These are phyloP conservation scores for Colletotrichum kahawae DNA, from an alignment of 2,329 filamentous ascomycete genomes.

Conservation along the genomic window DNA sequence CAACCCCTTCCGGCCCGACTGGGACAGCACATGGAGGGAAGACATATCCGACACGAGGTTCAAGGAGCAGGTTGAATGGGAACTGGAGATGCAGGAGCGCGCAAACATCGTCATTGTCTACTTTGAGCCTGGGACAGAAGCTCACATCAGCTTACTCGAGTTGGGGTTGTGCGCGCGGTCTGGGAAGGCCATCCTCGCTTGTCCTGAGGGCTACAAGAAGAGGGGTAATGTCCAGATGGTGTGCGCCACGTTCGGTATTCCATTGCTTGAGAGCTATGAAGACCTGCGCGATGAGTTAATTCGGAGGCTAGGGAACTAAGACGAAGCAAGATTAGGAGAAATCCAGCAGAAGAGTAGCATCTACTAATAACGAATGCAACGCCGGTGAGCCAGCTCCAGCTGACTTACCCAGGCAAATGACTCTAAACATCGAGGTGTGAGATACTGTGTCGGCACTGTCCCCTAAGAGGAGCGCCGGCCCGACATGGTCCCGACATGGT, in stretches of 20 bases:
- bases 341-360: too few species aligned
- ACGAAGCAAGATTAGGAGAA: background rate
- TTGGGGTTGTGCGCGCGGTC: conserved; percentile 56
- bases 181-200: conserved; percentile 57
- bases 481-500: background rate
- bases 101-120: conserved; percentile 62
- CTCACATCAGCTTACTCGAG: conserved; percentile 65
- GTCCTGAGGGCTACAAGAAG: conserved; percentile 57
- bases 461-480: background rate
- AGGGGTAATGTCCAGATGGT: conserved; percentile 66
- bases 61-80: conserved; percentile 63
- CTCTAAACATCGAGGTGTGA: background rate
- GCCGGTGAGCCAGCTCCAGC: background rate
- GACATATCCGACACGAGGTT: conserved; percentile 52
- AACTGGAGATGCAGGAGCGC: conserved; percentile 59
- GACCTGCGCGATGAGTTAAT: conserved; percentile 43
- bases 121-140: conserved; percentile 56
- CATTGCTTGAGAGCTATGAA: conserved; percentile 45
- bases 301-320: conserved; percentile 30
- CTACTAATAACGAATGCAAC: too few species aligned
- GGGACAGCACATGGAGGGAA: conserved; percentile 59
- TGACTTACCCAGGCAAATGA: background rate
- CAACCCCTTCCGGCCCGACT: conserved; percentile 62
- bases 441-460: background rate
- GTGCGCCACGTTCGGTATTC: conserved; percentile 52